Conservation (phyloP, 208 protist genomes). For the Leishmania tropica region DNA sequence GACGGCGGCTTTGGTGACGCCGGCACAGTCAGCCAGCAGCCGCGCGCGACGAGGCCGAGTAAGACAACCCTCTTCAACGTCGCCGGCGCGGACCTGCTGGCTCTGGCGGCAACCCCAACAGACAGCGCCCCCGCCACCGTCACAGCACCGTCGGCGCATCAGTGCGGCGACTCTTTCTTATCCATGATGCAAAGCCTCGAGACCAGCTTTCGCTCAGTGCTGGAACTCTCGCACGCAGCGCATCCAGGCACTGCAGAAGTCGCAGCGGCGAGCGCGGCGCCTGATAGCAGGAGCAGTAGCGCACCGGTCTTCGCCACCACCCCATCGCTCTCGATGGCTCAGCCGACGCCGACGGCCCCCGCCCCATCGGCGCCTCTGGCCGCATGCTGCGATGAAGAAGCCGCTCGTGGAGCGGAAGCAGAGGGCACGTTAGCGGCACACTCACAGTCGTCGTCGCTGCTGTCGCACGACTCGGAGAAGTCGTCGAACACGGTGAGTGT, state of each 20-base stretch:
- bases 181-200: constrained; percentile 17
- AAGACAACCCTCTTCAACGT: not conserved
- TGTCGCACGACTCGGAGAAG: not conserved
- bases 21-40: not conserved
- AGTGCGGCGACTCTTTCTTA: not conserved
- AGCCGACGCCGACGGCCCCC: not conserved
- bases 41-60: not conserved
- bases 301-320: not conserved
- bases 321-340: not conserved
- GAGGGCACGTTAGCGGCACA: not conserved
- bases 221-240: not conserved
- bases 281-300: not conserved
- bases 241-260: not conserved
- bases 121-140: not conserved
- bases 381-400: too few species aligned
- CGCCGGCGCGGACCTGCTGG: not conserved
- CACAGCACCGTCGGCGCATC: not conserved
- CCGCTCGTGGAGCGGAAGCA: too few species aligned
- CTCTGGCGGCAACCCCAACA: not conserved
- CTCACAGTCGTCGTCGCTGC: not conserved
- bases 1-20: not conserved
- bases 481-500: not conserved
- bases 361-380: not conserved
- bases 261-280: not conserved
- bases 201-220: constrained; percentile 2